Percentiles rank a stretch among this genome's conserved stretches.
These are phyloP conservation scores for Chionographis japonica DNA, from an alignment of 106 monocot genomes.

Conservation along the genomic window DNA sequence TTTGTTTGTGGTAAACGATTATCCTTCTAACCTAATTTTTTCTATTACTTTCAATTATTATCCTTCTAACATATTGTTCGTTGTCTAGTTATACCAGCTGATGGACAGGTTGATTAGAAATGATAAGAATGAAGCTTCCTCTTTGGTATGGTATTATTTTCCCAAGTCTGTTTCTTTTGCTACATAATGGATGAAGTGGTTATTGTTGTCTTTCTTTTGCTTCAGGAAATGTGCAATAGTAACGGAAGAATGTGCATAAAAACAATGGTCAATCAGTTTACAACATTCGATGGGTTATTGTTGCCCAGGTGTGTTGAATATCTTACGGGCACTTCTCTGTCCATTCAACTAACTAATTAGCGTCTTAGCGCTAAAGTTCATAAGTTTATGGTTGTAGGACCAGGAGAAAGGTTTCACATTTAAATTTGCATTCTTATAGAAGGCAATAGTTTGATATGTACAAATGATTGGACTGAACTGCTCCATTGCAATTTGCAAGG, in stretches of 20 bases:
- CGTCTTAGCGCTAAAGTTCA: no score
- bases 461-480: no score
- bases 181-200: slow-evolving; percentile 6
- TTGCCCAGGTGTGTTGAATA: slow-evolving; percentile 47
- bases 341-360: no score
- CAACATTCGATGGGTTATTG: slow-evolving; percentile 47
- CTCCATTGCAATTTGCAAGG: no score
- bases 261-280: slow-evolving; percentile 10
- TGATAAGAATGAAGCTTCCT: slow-evolving; percentile 25
- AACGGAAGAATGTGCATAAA: slow-evolving; percentile 78
- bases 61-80: neutral
- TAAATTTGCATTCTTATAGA: no score
- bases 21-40: no score
- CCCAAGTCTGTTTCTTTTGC: neutral
- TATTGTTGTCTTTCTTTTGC: slow-evolving; percentile 2
- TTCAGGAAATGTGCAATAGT: slow-evolving; percentile 56
- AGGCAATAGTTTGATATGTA: no score
- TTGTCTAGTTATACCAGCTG: slow-evolving; percentile 57
- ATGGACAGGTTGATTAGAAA: slow-evolving; percentile 59
- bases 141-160: slow-evolving; percentile 39
- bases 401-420: no score
- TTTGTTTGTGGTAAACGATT: no score
- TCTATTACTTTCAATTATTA: no score
- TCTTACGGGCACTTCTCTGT: neutral
- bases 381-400: no score